A percentile compares a stretch with the other conserved stretches of the same genome.
phyloP scores from a whole-genome alignment of 768 basidiomycete genomes.

The Boletales sp. region DNA sequence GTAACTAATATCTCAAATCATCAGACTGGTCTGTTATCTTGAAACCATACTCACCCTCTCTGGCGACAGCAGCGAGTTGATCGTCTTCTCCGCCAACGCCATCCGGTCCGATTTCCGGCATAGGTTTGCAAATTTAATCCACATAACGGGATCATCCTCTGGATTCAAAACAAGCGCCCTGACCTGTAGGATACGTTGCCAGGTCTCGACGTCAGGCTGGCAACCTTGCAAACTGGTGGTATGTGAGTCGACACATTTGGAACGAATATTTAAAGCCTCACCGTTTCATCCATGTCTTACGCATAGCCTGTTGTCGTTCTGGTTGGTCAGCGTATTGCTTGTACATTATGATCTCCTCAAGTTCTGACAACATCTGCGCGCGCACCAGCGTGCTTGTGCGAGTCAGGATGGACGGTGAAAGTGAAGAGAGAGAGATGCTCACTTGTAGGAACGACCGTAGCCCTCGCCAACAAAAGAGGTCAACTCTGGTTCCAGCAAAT shows the following conservation, averaged over 20 bases:
- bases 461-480: constrained; percentile 91
- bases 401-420: constrained; percentile 12
- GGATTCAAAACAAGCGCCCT: constrained; percentile 90
- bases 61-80: constrained; percentile 83
- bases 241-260: not conserved
- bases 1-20: constrained; percentile 27
- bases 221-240: constrained; percentile 79
- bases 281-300: constrained; percentile 98
- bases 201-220: constrained; percentile 97
- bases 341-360: constrained; percentile 96
- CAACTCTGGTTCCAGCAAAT: constrained; percentile 86
- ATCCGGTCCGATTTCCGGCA: constrained; percentile 95
- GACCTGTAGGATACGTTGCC: constrained; percentile 97
- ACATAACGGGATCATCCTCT: constrained; percentile 93
- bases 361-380: constrained; percentile 96
- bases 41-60: constrained; percentile 46
- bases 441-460: constrained; percentile 98
- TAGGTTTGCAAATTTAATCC: constrained; percentile 98
- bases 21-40: not conserved
- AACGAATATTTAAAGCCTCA: constrained; percentile 27
- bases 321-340: constrained; percentile 94
- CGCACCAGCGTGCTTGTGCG: constrained; percentile 82
- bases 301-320: constrained; percentile 85
- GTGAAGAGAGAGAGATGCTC: constrained; percentile 21
- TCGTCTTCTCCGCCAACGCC: constrained; percentile 93